Percentiles rank a stretch among this genome's conserved stretches.
These are phyloP conservation scores for Nyctanthes arbortristis DNA, from an alignment of 257 asterid species.

Conservation along the genomic window DNA sequence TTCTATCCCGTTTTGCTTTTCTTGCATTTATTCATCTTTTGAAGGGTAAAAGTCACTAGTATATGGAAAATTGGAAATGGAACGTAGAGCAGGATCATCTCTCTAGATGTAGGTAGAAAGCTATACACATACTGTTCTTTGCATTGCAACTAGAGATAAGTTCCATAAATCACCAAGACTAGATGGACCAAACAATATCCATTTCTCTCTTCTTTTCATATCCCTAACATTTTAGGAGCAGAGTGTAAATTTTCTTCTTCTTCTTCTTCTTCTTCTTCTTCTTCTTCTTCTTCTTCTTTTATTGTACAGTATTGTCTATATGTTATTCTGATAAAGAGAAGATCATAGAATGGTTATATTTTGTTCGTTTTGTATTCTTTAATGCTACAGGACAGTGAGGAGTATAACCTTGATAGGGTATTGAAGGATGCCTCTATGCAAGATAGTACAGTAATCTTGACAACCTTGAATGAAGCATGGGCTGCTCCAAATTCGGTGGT, in stretches of 20 bases:
- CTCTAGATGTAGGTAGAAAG: neutral
- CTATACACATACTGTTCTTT: neutral
- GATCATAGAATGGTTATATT: neutral
- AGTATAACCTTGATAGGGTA: neutral
- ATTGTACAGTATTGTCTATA: neutral
- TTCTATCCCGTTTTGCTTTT: neutral
- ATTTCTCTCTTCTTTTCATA: too few species aligned
- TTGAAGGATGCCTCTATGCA: constrained; percentile 7
- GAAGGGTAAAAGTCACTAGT: neutral
- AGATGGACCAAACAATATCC: too few species aligned
- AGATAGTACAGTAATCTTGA: constrained; percentile 4
- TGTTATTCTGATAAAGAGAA: neutral
- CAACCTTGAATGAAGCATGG: constrained; percentile 10
- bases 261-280: too few species aligned
- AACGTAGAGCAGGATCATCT: neutral
- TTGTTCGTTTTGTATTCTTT: neutral
- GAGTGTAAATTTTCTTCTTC: too few species aligned
- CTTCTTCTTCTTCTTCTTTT: neutral
- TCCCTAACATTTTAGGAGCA: too few species aligned
- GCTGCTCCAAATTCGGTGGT: constrained; percentile 1
- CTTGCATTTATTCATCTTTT: neutral
- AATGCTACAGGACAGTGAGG: neutral
- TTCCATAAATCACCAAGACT: neutral
- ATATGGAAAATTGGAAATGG: neutral
- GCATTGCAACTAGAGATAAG: neutral